Conservation (phyloP, 2,329 filamentous ascomycete genomes). For the Tolypocladium inflatum region DNA sequence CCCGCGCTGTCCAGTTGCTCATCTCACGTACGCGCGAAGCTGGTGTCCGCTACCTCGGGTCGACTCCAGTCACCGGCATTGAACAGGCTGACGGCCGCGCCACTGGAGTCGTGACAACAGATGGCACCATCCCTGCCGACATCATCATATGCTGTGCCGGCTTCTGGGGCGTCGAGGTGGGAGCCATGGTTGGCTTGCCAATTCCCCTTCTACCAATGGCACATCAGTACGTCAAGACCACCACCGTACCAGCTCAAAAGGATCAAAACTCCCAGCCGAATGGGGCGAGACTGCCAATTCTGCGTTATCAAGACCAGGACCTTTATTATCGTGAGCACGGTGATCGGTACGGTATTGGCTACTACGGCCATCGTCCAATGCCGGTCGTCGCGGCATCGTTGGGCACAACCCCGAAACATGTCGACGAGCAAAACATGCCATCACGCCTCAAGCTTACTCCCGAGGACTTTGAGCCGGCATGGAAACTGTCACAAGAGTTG, state of each 20-base stretch:
- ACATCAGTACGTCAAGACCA: slow-evolving; percentile 57
- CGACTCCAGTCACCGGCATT: slow-evolving; percentile 49
- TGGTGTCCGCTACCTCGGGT: slow-evolving; percentile 48
- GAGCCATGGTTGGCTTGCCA: slow-evolving; percentile 47
- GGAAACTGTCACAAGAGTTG: slow-evolving; percentile 44
- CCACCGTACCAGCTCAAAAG: slow-evolving; percentile 32
- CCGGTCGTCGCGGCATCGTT: slow-evolving; percentile 46
- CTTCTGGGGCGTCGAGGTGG: slow-evolving; percentile 58
- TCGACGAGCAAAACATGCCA: slow-evolving; percentile 53
- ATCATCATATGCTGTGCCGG: slow-evolving; percentile 54
- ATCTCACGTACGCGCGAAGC: slow-evolving; percentile 46
- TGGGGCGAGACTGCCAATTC: slow-evolving; percentile 45
- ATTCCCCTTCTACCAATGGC: slow-evolving; percentile 52
- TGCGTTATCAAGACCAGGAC: slow-evolving; percentile 54
- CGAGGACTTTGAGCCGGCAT: slow-evolving; percentile 51
- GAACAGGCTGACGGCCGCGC: slow-evolving; percentile 37
- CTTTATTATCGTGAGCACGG: slow-evolving; percentile 58
- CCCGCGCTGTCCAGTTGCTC: slow-evolving; percentile 50
- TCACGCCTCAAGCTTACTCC: slow-evolving; percentile 50
- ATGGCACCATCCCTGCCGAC: slow-evolving; percentile 43
- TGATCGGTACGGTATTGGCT: slow-evolving; percentile 52
- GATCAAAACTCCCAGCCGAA: slow-evolving; percentile 28
- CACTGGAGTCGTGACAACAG: slow-evolving; percentile 44
- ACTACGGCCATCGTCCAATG: slow-evolving; percentile 54
- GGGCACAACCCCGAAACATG: slow-evolving; percentile 40